phyloP scores from a whole-genome alignment of 345 rosid species.

The Firmiana major region DNA sequence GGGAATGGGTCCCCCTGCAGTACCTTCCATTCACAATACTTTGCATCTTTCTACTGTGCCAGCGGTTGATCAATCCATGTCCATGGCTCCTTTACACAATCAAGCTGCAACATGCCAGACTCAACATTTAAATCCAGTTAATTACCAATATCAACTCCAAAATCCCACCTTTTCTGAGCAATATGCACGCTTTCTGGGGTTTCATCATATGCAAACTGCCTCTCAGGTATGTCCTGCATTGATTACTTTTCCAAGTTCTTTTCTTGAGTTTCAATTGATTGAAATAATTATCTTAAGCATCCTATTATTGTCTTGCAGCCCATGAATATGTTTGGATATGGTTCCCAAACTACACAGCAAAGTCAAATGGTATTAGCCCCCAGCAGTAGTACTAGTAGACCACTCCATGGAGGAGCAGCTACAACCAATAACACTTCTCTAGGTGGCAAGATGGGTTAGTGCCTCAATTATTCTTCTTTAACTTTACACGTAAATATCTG shows the following conservation, averaged over 20 bases:
- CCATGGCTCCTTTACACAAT: conserved; percentile 36
- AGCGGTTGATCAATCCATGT: conserved; percentile 37
- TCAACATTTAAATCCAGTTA: conserved; percentile 38
- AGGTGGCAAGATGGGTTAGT: conserved; percentile 29
- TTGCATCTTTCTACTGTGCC: conserved; percentile 46
- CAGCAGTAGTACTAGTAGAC: conserved; percentile 12
- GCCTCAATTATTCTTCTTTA: not conserved
- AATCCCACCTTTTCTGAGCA: conserved; percentile 38
- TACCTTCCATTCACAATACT: conserved; percentile 35
- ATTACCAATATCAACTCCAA: conserved; percentile 39
- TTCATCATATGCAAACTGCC: conserved; percentile 45
- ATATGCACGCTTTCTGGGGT: conserved; percentile 45
- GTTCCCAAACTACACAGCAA: conserved; percentile 35
- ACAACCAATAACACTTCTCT: conserved; percentile 30
- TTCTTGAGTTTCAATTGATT: not conserved
- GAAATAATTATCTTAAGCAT: not conserved
- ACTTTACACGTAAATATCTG: not conserved
- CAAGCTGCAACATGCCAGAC: conserved; percentile 34
- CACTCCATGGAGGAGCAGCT: conserved; percentile 20
- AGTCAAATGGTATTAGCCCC: conserved; percentile 29
- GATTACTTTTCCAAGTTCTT: not conserved
- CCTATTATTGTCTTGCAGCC: conserved; percentile 33
- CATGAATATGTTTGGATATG: conserved; percentile 46
- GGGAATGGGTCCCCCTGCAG: conserved; percentile 33
- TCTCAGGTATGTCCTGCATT: conserved; percentile 45